Evolutionary conservation across 2,329 filamentous ascomycete genomes (phyloP).

Genomic region (Colletotrichum noveboracense): DNA sequence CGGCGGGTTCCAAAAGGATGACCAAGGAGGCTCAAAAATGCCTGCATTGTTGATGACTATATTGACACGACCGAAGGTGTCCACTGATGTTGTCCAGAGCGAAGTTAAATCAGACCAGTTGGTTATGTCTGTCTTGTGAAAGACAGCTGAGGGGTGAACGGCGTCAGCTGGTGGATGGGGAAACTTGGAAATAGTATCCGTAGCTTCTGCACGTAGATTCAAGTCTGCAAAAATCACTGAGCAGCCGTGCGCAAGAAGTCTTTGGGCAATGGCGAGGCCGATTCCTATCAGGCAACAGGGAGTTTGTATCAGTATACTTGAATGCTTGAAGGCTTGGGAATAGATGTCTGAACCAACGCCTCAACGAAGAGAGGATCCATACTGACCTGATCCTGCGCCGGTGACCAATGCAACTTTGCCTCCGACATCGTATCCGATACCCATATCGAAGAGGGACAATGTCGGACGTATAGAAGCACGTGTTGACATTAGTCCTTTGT

Average conservation of each 20-base stretch:
- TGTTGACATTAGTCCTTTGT: background rate
- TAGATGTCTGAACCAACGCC: background rate
- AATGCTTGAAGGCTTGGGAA: background rate
- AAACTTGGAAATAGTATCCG: background rate
- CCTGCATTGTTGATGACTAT: constrained; percentile 25
- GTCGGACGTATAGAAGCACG: background rate
- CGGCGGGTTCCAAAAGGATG: constrained; percentile 31
- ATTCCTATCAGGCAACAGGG: constrained; percentile 23
- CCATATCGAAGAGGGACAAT: background rate
- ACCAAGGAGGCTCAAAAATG: constrained; percentile 30
- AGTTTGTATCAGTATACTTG: background rate
- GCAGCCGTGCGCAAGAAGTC: constrained; percentile 27
- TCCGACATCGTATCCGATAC: background rate
- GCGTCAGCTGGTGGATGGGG: background rate
- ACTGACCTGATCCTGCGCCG: background rate
- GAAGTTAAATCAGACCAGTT: constrained; percentile 28
- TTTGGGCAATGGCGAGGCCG: constrained; percentile 24
- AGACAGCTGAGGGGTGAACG: constrained; percentile 12
- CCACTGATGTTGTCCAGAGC: constrained; percentile 24
- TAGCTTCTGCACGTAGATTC: constrained; percentile 26
- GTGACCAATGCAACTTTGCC: background rate
- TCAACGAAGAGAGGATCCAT: background rate
- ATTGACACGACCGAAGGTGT: constrained; percentile 21
- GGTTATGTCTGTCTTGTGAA: constrained; percentile 30
- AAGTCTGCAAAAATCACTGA: constrained; percentile 31